Base-by-base conservation (phyloP, 768 basidiomycete species). In the Boletus patriciae region DNA sequence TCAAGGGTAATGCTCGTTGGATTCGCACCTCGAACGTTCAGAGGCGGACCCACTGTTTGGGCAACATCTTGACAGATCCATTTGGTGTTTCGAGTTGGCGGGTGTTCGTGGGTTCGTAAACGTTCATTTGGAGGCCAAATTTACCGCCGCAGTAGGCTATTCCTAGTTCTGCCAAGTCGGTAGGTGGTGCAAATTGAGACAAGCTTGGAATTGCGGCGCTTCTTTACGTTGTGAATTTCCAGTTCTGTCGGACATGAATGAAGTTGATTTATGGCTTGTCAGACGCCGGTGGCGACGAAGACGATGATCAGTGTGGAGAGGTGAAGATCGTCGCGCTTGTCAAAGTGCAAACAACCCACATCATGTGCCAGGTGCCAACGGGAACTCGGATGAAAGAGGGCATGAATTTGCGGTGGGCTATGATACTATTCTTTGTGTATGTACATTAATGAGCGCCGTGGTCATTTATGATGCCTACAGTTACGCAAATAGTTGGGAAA, bases 241-340 rank as follows among this genome's bases (percentile, higher is more conserved):
- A 58, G 54, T 34, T 54, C 25, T 38, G 52, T 55, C 65, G 64
- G 66, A 66, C 61, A 68, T 66, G 66, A 66, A 62, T 47, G 38
- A 45, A 50, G 40, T 37, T 48, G 37, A 52, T 62, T 31, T 49
- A 49, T 67, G 36, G 40, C 44, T 55, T 27, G 47, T 34, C 53
- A 54, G 54, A 41, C 45, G 44, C 38, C 44, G 43, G 50, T 42
- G 54, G 50, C 40, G 57, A 47, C 57, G 57, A 55, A 27, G 63
- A 57, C 55, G 57, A 65, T 65, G 59, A 65, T 65, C 62, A 46
- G 21, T 36, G 59, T 58, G 57, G 57, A 42, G 55, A n/a, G 31
- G 53, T 37, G 45, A 54, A 37, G 66, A 66, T 66, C 65, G n/a
- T 57, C 47, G 36, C 38, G n/a, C 12, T 33, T 15, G 46, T 49